These are phyloP conservation scores for Ophiosphaerella herpotricha DNA, from an alignment of 2,329 filamentous ascomycete species.

Conservation along the genomic window DNA sequence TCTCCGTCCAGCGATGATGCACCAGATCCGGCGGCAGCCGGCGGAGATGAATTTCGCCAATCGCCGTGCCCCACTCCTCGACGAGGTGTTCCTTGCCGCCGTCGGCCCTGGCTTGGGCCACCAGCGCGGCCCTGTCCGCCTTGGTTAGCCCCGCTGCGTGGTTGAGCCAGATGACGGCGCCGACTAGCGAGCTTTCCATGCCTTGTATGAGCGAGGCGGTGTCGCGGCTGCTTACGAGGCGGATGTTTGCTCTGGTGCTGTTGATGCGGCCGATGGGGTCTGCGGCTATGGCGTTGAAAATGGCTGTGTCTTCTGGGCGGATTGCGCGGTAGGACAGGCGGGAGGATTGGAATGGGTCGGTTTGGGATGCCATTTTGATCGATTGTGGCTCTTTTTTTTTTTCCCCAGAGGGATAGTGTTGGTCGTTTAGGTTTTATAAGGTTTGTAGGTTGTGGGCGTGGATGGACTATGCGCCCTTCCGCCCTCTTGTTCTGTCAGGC, in stretches of 20 bases:
- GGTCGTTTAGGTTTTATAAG: too few relatives aligned
- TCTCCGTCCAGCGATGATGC: constrained; percentile 51
- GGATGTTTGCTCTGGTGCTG: constrained; percentile 29
- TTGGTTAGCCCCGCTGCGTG: not conserved
- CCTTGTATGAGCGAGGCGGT: constrained; percentile 22
- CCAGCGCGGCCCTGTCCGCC: not conserved
- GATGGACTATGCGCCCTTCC: too few relatives aligned
- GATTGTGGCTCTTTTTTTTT: too few relatives aligned
- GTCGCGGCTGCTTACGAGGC: constrained; percentile 19
- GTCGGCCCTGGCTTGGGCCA: not conserved
- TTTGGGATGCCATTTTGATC: not conserved
- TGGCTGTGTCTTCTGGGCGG: constrained; percentile 21
- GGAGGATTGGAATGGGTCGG: constrained; percentile 25
- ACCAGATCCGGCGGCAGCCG: not conserved
- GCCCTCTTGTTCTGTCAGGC: too few relatives aligned
- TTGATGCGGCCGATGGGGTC: constrained; percentile 31
- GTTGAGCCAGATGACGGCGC: constrained; percentile 28
- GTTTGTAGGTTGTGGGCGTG: too few relatives aligned
- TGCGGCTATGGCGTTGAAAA: constrained; percentile 30
- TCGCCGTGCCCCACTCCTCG: constrained; percentile 10
- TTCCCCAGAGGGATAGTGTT: too few relatives aligned
- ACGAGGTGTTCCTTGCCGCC: not conserved
- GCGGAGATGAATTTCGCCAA: constrained; percentile 14
- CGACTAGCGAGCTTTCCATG: constrained; percentile 23
- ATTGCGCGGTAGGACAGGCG: constrained; percentile 34